Percentiles rank a stretch among this genome's conserved stretches.
Conservation (phyloP, 2,329 filamentous ascomycete genomes). For the Alternaria solani region DNA sequence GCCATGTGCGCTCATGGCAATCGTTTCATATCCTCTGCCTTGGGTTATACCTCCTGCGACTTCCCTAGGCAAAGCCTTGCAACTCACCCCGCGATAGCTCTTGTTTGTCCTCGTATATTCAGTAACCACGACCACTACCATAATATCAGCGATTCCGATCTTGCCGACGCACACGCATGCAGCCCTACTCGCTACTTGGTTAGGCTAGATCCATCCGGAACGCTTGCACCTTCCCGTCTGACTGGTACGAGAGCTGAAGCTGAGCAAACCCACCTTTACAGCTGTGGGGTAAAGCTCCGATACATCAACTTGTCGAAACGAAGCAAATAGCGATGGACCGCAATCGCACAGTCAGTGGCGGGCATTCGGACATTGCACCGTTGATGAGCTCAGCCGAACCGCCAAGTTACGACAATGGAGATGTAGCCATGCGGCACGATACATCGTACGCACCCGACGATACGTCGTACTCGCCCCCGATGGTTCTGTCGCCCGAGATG, state of each 20-base stretch:
- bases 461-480: conserved; percentile 20
- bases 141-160: background rate
- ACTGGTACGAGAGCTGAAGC: background rate
- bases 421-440: conserved; percentile 34
- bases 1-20: background rate
- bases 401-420: conserved; percentile 26
- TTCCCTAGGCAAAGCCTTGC: background rate
- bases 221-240: background rate
- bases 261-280: background rate
- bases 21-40: background rate
- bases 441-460: conserved; percentile 24
- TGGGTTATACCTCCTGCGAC: background rate
- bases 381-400: conserved; percentile 24
- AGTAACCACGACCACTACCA: background rate
- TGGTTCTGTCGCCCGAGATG: conserved; percentile 22
- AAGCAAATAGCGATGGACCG: conserved; percentile 14
- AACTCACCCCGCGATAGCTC: background rate
- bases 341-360: conserved; percentile 6
- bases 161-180: background rate
- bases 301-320: background rate
- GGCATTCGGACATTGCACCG: conserved; percentile 18
- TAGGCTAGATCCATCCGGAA: background rate
- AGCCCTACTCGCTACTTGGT: background rate
- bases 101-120: background rate
- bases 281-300: background rate